Base-by-base conservation (phyloP, 805 yeast species). In the Teunomyces pallodes region DNA sequence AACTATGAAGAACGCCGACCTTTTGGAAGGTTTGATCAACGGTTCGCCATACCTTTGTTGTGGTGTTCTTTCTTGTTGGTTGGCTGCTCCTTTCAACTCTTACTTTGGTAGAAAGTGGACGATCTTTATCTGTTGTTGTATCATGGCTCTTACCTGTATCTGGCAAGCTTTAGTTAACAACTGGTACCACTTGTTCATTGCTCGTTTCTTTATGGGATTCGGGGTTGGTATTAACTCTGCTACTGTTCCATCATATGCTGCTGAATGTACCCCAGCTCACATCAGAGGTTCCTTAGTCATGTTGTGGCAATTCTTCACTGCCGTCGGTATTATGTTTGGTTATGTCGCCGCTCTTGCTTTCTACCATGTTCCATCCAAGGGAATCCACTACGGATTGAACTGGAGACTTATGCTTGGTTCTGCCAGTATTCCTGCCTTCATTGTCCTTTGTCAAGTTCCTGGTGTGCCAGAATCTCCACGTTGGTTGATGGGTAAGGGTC, bases 301-400 rank as follows among this genome's bases (percentile, higher is more conserved):
- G 84, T 71, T 80, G 66, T 84, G 87, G 86, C 89, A 84, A 67
- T 80, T 82, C 56, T 83, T 83, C 72, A 83, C 87, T n/a, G 88
- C 89, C 1, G 79, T 83, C 44, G 90, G 90, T 50, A 82, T 84
- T 53, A 79, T 81, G 79, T 70, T 84, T 54, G 89, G 89, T 17
- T 81, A 81, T 51, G 80, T 82, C 30, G 72, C 84, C 14, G 74
- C 78, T 27, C 74, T 83, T 50, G 85, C 84, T 1, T 81, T 83
- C 60, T 81, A 79, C 66, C 65, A 72, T 42, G 81, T 84, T 43
- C 76, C 79, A 3, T 62, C 59, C 42, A 66, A 65, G 44, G 76
- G 77, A 27, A 72, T 80, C 45, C 62, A 76, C 27, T 68, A 70
- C 7, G 78, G 77, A 20, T 62, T 70, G 43, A 75, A 86, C 45